Evolutionary conservation across 805 yeast genomes (phyloP), one percentile per base, ranked within the genome.

Genomic region (Teunomyces kruisii): DNA sequence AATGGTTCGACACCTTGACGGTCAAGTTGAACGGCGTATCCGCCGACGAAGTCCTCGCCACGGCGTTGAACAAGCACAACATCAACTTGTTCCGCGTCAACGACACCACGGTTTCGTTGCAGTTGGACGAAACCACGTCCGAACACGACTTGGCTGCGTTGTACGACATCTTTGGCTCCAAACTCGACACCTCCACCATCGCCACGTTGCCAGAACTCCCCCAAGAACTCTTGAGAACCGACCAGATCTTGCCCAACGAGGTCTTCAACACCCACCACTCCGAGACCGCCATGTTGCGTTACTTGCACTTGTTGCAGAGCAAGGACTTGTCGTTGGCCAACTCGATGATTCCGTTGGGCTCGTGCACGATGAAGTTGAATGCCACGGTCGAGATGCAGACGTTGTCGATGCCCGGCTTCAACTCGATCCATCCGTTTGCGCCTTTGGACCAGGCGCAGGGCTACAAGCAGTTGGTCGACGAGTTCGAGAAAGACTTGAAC

Each of bases 311-410:
- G 48, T 74, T 94, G 43, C 98, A 94, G 69, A 62, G 67, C 48
- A 89, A 87, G 68, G 99, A 94, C 70, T 74, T 94, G 48, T 92
- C 98, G 0, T 75, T 94, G 47, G 97, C 98, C 9, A 86, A 90
- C 60, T 87, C 97, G 4, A 94, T 94, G 99, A 94, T 94, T 50
- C 95, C 99, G 16, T 77, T 94, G 51, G 99, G 99, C 19, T 88
- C 97, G 6, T 94, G 99, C 74, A 94, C 99, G 14, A 94, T 94
- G 99, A 94, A 94, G 67, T 78, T 94, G 59, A 94, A 94, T 62
- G 86, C 96, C 43, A 92, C 98, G 1, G 95, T 90, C 7, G 92
- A 89, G 62, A 94, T 94, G 98, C 79, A 81, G 50, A 94, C 98
- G 38, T 76, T 94, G 43, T 84, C 97, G 3, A 90, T 96, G 86